A percentile compares a stretch with the other conserved stretches of the same genome.
Evolutionary conservation across 306 rosid genomes (phyloP).

Genomic region (Lagenaria siceraria): DNA sequence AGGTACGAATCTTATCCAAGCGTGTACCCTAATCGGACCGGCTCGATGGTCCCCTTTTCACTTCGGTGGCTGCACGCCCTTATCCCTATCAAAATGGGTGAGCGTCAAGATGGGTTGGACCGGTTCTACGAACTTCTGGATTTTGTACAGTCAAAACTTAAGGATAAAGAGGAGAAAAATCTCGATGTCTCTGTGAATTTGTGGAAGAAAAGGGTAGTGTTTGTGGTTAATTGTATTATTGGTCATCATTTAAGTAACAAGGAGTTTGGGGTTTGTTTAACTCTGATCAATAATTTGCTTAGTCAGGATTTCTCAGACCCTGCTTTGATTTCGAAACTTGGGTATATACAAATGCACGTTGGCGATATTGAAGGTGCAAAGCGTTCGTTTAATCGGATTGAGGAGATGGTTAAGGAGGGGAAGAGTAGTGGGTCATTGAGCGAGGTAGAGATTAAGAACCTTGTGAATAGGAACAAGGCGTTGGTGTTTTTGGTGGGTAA

Average conservation of each 20-base stretch:
- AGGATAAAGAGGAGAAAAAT: conserved; percentile 13
- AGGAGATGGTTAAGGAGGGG: conserved; percentile 34
- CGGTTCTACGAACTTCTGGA: conserved; percentile 53
- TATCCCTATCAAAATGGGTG: conserved; percentile 58
- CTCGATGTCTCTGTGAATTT: conserved; percentile 16
- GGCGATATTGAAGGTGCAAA: conserved; percentile 85
- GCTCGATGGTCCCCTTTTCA: conserved; percentile 87
- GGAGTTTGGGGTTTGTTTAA: conserved; percentile 55
- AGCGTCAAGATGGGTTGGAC: conserved; percentile 69
- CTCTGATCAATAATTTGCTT: conserved; percentile 38
- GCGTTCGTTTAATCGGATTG: conserved; percentile 45
- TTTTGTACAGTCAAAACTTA: conserved; percentile 36
- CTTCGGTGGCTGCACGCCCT: conserved; percentile 76
- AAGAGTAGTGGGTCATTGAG: conserved; percentile 30
- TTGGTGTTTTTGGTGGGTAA: conserved; percentile 72
- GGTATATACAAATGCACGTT: conserved; percentile 69
- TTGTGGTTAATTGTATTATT: conserved; percentile 52
- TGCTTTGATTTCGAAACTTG: conserved; percentile 55
- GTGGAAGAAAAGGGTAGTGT: conserved; percentile 63
- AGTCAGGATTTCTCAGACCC: conserved; percentile 34
- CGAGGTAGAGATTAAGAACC: conserved; percentile 42
- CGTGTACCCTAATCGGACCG: conserved; percentile 43
- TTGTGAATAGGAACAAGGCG: conserved; percentile 69
- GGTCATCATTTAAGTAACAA: conserved; percentile 63
- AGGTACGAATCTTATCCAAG: conserved; percentile 56